Evolutionary conservation across 768 basidiomycete species (phyloP).

Genomic region (Rhodotorula babjevae): DNA sequence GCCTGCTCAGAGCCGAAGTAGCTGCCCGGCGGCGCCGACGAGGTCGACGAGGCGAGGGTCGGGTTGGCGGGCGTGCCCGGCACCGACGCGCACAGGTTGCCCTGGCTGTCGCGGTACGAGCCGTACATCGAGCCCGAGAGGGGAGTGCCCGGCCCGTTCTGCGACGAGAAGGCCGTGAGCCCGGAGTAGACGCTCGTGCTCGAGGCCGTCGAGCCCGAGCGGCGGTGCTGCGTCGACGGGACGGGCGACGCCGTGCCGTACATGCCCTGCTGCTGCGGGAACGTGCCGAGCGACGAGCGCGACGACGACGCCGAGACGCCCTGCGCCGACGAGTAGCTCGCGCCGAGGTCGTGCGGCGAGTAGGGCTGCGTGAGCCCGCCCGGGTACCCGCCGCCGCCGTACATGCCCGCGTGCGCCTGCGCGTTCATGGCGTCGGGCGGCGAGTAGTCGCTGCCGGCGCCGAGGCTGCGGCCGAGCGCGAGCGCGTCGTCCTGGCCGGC

Average conservation of each 20-base stretch:
- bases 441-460: slow-evolving; percentile 9
- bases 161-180: slow-evolving; percentile 35
- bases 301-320: slow-evolving; percentile 16
- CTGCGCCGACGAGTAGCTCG: slow-evolving; percentile 1
- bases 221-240: slow-evolving; percentile 15
- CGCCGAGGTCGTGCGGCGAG: slow-evolving; percentile 9
- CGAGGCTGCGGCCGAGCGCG: slow-evolving; percentile 6
- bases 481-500: neutral
- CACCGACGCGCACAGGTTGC: slow-evolving; percentile 18
- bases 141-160: slow-evolving; percentile 20
- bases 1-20: slow-evolving; percentile 3
- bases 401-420: neutral
- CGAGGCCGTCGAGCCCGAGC: slow-evolving; percentile 40
- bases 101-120: slow-evolving; percentile 31
- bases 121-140: slow-evolving; percentile 35
- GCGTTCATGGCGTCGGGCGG: neutral
- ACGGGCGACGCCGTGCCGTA: slow-evolving; percentile 20
- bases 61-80: slow-evolving; percentile 31
- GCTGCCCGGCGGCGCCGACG: slow-evolving; percentile 1
- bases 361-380: neutral
- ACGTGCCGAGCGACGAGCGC: slow-evolving; percentile 23
- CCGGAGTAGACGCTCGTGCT: slow-evolving; percentile 33
- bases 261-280: slow-evolving; percentile 5
- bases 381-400: slow-evolving; percentile 1
- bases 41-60: neutral